A percentile compares a stretch with the other conserved stretches of the same genome.
Conservation (phyloP, 192 early-diverging fungal genomes). For the Pilobolus umbonatus region DNA sequence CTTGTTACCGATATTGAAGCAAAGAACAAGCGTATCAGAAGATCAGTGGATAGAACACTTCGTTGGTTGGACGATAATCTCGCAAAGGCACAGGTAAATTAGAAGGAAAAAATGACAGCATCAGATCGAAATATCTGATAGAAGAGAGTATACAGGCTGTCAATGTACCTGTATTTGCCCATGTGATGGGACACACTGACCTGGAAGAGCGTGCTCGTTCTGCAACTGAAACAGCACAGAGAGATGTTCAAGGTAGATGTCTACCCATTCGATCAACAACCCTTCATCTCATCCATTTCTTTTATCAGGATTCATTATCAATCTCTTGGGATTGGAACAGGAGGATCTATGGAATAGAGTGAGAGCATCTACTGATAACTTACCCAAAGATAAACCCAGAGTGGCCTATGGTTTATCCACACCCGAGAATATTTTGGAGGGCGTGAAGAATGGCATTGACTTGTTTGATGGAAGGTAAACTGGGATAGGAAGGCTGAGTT, state of each 20-base stretch:
- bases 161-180: slow-evolving; percentile 43
- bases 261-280: too few species aligned
- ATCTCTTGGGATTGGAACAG: slow-evolving; percentile 32
- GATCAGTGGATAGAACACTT: slow-evolving; percentile 45
- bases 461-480: slow-evolving; percentile 56
- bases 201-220: slow-evolving; percentile 45
- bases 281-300: too few species aligned
- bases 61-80: slow-evolving; percentile 44
- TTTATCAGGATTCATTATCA: slow-evolving; percentile 53
- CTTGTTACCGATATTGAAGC: slow-evolving; percentile 33
- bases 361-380: slow-evolving; percentile 40
- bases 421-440: slow-evolving; percentile 49
- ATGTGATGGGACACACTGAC: slow-evolving; percentile 39
- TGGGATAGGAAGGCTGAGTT: neutral
- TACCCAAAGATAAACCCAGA: slow-evolving; percentile 53
- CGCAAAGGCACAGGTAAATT: slow-evolving; percentile 30
- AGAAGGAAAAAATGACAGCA: neutral
- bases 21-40: slow-evolving; percentile 36
- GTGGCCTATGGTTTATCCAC: slow-evolving; percentile 47
- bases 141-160: slow-evolving; percentile 5
- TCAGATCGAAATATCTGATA: neutral
- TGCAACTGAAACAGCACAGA: slow-evolving; percentile 38
- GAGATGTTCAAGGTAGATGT: slow-evolving; percentile 42
- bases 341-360: slow-evolving; percentile 32
- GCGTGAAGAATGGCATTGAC: slow-evolving; percentile 57